phyloP scores from a whole-genome alignment of 805 yeast genomes.

The Saturnispora galanensis region DNA sequence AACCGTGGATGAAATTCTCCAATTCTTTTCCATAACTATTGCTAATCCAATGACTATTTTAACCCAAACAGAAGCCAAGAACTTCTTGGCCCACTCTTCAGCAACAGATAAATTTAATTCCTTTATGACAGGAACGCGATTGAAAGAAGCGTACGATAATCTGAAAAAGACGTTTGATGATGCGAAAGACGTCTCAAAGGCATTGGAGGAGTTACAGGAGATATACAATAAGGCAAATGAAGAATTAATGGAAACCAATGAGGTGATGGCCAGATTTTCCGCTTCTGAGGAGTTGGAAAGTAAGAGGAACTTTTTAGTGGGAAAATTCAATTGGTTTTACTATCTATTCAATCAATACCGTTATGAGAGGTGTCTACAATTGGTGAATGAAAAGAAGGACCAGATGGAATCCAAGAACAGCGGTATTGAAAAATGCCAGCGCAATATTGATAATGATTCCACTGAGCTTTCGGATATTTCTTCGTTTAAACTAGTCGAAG shows the following conservation, averaged over 20 bases:
- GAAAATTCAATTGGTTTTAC: constrained; percentile 38
- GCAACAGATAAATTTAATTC: constrained; percentile 62
- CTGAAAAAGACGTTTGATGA: constrained; percentile 33
- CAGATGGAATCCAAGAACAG: neutral
- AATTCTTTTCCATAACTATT: constrained; percentile 64
- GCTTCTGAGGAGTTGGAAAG: constrained; percentile 33
- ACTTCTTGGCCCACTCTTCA: constrained; percentile 70
- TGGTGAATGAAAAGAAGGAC: neutral
- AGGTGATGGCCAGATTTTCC: constrained; percentile 30
- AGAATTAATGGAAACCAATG: constrained; percentile 34
- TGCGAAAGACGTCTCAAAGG: constrained; percentile 32
- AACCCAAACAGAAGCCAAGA: constrained; percentile 90
- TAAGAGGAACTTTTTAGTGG: constrained; percentile 32
- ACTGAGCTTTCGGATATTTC: neutral
- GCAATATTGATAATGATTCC: neutral
- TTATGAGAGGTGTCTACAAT: constrained; percentile 2
- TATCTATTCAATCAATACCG: constrained; percentile 2
- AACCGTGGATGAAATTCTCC: constrained; percentile 59
- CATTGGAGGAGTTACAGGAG: constrained; percentile 28
- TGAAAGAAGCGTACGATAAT: constrained; percentile 54
- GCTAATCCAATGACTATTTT: constrained; percentile 88
- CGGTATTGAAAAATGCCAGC: neutral
- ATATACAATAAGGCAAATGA: constrained; percentile 25
- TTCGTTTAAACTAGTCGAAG: neutral
- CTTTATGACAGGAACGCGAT: constrained; percentile 73